These are phyloP conservation scores for Akanthomyces dipterigenus DNA, from an alignment of 2,329 filamentous ascomycete species.

Conservation along the genomic window DNA sequence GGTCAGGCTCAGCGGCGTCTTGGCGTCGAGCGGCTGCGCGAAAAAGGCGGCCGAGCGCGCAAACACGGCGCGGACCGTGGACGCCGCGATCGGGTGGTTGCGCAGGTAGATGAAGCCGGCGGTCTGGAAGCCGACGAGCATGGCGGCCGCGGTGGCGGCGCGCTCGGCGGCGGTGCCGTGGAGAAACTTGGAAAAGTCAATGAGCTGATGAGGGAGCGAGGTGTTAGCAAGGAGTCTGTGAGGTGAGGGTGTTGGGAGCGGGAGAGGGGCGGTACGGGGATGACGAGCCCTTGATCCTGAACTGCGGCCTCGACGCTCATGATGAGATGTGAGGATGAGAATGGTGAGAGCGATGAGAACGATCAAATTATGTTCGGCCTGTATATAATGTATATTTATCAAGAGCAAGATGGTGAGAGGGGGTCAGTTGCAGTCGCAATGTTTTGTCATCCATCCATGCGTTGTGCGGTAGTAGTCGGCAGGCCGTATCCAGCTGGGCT, in stretches of 20 bases:
- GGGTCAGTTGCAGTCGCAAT: not conserved
- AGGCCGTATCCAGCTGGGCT: not conserved
- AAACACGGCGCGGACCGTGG: slow-evolving; percentile 57
- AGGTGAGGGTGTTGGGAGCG: slow-evolving; percentile 3
- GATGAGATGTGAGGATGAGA: not conserved
- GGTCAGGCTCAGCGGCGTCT: slow-evolving; percentile 63
- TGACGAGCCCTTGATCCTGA: slow-evolving; percentile 45
- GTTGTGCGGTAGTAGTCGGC: not conserved
- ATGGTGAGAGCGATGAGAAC: not conserved
- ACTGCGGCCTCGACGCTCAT: slow-evolving; percentile 32
- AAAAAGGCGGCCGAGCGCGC: slow-evolving; percentile 66
- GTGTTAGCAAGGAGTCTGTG: slow-evolving; percentile 8
- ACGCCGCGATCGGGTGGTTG: slow-evolving; percentile 63
- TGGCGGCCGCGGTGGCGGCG: slow-evolving; percentile 58
- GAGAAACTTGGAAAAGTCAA: slow-evolving; percentile 72
- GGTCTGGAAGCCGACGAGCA: slow-evolving; percentile 74
- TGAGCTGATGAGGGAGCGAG: slow-evolving; percentile 47
- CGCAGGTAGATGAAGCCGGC: slow-evolving; percentile 87
- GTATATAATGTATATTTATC: not conserved
- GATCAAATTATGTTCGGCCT: not conserved
- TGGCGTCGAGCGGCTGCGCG: slow-evolving; percentile 51
- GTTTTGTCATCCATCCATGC: not conserved
- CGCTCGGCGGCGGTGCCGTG: slow-evolving; percentile 54
- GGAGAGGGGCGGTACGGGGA: slow-evolving; percentile 31
- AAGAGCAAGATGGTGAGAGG: not conserved